Base-by-base conservation (phyloP, 2,329 filamentous ascomycete genomes). In the Colletotrichum acutatum region DNA sequence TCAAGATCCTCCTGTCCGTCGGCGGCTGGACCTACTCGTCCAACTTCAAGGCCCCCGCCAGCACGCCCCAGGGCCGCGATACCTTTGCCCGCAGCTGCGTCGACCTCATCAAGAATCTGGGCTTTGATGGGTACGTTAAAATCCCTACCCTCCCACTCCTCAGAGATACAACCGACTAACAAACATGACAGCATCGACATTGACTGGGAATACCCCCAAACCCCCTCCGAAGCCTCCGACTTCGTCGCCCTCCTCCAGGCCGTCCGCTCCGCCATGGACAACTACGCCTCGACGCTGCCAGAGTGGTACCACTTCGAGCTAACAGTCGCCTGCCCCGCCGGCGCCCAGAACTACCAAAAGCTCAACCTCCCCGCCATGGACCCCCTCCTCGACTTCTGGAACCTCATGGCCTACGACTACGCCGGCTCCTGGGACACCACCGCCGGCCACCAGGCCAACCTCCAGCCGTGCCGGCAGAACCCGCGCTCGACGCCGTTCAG, bases 11-110 rank as follows among this genome's bases (percentile, higher is more conserved):
- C 14, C 89, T 98, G 5, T 95, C 93, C 66, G 94, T 98, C 74
- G 95, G 95, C 74, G 96, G 96, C 63, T 98, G 95, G 95, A 97
- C 95, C 0, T 98, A 97, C 82, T 94, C 92, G 75, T 86, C 89
- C 81, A 97, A 97, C 84, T 97, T 98, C 82, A 88, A 90, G n/a
- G 84, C 83, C 32, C 93, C 95, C 0, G 92, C 93, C 1, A 93
- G 93, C 54, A 95, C 93, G 0, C 86, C 90, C 0, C 82, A 88
- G 28, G 94, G 95, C 9, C 90, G 95, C 8, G 85, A 87, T 34
- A 88, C 80, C 1, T 98, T 98, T 82, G 95, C 95, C 9, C 85
- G 88, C 63, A 90, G 90, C 32, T 92, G 94, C 42, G 92, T 97
- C 1, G 87, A 91, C 26, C 84, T 98, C 46, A 86, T 98, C 77